phyloP scores from a whole-genome alignment of 495 filamentous ascomycete genomes.

The Penicillium arizonense region DNA sequence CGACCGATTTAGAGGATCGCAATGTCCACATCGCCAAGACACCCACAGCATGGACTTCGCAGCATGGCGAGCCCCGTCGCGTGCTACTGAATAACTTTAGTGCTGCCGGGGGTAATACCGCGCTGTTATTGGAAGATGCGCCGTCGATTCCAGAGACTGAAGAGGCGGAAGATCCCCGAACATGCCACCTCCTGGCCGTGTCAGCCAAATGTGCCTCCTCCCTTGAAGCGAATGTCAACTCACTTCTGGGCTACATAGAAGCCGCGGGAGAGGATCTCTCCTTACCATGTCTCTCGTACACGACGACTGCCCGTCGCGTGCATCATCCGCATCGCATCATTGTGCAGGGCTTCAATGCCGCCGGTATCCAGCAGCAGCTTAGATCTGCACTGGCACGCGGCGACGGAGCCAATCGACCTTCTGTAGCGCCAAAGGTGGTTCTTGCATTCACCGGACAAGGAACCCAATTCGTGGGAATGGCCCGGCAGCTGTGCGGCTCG shows the following conservation, averaged over 20 bases:
- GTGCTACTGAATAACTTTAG: background rate
- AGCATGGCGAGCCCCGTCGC: too few relatives aligned
- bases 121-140: slow-evolving; percentile 29
- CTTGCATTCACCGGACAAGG: slow-evolving; percentile 74
- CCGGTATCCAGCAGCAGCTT: slow-evolving; percentile 29
- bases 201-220: slow-evolving; percentile 25
- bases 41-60: too few relatives aligned
- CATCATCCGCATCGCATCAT: slow-evolving; percentile 46
- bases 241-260: slow-evolving; percentile 45
- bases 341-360: background rate
- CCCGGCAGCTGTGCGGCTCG: slow-evolving; percentile 26
- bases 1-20: slow-evolving; percentile 9
- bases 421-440: slow-evolving; percentile 32
- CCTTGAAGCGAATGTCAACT: slow-evolving; percentile 28
- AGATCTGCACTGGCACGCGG: background rate
- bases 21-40: slow-evolving; percentile 30
- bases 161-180: slow-evolving; percentile 7
- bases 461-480: slow-evolving; percentile 48
- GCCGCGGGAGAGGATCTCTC: slow-evolving; percentile 38
- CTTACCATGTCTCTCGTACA: slow-evolving; percentile 63
- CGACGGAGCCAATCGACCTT: background rate
- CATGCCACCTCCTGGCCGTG: slow-evolving; percentile 15
- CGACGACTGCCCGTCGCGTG: slow-evolving; percentile 68
- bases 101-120: slow-evolving; percentile 30
- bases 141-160: background rate